These are phyloP conservation scores for Boletus rufocinnamomeus DNA, from an alignment of 768 basidiomycete species.

Conservation along the genomic window DNA sequence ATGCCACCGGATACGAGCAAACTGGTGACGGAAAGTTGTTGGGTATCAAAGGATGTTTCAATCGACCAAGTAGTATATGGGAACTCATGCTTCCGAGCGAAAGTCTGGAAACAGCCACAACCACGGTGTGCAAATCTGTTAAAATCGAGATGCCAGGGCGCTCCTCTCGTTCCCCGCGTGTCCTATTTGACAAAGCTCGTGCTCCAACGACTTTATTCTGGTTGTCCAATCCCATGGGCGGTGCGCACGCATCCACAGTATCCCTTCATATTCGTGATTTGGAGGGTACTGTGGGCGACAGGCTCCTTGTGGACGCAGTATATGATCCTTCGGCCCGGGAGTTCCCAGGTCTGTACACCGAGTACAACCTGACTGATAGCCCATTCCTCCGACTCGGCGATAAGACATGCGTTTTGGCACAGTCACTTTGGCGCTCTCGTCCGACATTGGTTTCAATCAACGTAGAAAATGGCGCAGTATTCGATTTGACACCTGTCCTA, in stretches of 20 bases:
- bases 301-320: slow-evolving; percentile 44
- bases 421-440: slow-evolving; percentile 51
- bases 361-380: slow-evolving; percentile 44
- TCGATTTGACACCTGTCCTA: slow-evolving; percentile 30
- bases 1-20: slow-evolving; percentile 63
- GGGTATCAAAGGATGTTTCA: slow-evolving; percentile 61
- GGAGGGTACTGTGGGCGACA: slow-evolving; percentile 5
- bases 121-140: slow-evolving; percentile 22
- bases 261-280: slow-evolving; percentile 50
- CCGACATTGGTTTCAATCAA: slow-evolving; percentile 51
- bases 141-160: slow-evolving; percentile 43
- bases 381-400: slow-evolving; percentile 40
- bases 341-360: slow-evolving; percentile 68
- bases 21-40: slow-evolving; percentile 58
- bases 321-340: slow-evolving; percentile 38
- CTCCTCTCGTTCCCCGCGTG: slow-evolving; percentile 62
- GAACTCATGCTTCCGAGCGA: slow-evolving; percentile 37
- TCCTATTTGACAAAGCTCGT: slow-evolving; percentile 33
- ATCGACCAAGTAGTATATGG: slow-evolving; percentile 61
- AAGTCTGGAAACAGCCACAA: slow-evolving; percentile 5
- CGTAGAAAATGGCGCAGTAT: slow-evolving; percentile 41
- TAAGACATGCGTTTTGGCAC: slow-evolving; percentile 24
- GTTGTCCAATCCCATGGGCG: slow-evolving; percentile 56
- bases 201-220: slow-evolving; percentile 44
- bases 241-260: slow-evolving; percentile 59